Conservation (phyloP, 805 yeast species). For the Starmerella bacillaris region DNA sequence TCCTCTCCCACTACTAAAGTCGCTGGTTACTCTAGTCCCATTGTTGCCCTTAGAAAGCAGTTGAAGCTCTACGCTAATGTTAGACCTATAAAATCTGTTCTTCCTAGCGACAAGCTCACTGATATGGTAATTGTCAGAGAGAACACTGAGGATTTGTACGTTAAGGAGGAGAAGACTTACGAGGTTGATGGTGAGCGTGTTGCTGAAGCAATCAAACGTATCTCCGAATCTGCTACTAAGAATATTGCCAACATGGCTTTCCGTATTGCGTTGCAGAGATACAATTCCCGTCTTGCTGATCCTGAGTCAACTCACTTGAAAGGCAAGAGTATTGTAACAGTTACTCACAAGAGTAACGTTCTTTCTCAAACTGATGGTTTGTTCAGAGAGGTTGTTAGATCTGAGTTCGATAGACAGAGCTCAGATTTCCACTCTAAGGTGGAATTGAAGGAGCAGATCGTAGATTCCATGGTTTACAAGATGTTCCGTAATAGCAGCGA, state of each 20-base stretch:
- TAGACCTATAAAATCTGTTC: conserved; percentile 90
- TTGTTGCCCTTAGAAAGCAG: conserved; percentile 94
- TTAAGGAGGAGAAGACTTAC: conserved; percentile 74
- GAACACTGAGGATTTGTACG: conserved; percentile 93
- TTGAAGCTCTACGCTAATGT: conserved; percentile 90
- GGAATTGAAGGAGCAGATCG: conserved; percentile 81
- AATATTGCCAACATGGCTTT: conserved; percentile 80
- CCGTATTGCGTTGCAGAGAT: conserved; percentile 85
- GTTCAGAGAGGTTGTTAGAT: conserved; percentile 72
- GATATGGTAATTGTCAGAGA: conserved; percentile 97
- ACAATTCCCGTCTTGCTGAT: conserved; percentile 44
- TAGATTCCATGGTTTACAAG: conserved; percentile 97
- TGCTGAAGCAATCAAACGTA: conserved; percentile 96
- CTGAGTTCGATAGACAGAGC: conserved; percentile 32
- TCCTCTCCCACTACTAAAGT: conserved; percentile 85
- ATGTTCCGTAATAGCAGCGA: conserved; percentile 96
- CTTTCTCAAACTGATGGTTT: conserved; percentile 83
- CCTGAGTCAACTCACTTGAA: conserved; percentile 22
- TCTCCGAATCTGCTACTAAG: conserved; percentile 69
- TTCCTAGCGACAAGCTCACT: conserved; percentile 69
- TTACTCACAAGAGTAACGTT: conserved; percentile 93
- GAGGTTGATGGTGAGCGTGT: conserved; percentile 67
- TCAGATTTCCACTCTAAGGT: conserved; percentile 36
- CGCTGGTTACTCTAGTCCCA: conserved; percentile 93
- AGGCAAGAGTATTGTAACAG: conserved; percentile 58